Conservation (phyloP, 768 basidiomycete species). For the Leccinum disarticulatum region DNA sequence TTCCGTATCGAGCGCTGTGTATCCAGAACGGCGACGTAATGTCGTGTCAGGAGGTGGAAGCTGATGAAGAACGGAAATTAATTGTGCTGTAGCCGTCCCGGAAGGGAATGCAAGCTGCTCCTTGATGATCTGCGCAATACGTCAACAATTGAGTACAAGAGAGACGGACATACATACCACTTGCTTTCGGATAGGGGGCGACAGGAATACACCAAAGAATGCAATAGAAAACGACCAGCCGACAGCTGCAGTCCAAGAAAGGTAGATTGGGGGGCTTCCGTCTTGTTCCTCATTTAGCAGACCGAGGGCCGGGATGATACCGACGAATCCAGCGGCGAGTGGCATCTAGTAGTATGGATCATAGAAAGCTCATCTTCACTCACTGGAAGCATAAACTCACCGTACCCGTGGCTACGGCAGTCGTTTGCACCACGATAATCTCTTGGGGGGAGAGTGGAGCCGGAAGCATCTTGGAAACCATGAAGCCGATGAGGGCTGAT, state of each 20-base stretch:
- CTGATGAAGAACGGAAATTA: slow-evolving; percentile 87
- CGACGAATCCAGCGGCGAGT: slow-evolving; percentile 84
- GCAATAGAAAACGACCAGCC: slow-evolving; percentile 90
- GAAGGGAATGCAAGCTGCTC: slow-evolving; percentile 94
- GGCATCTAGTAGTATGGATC: slow-evolving; percentile 58
- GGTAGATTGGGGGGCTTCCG: slow-evolving; percentile 69
- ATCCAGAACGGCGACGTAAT: slow-evolving; percentile 56
- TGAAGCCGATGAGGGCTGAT: slow-evolving; percentile 89
- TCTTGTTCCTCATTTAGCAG: slow-evolving; percentile 74
- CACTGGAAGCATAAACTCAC: slow-evolving; percentile 22
- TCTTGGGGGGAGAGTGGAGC: slow-evolving; percentile 84
- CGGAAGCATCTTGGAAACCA: slow-evolving; percentile 74
- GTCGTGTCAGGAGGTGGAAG: slow-evolving; percentile 64
- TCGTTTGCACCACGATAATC: slow-evolving; percentile 92
- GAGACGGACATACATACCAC: slow-evolving; percentile 54
- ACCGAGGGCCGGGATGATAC: slow-evolving; percentile 87
- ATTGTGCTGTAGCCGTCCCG: slow-evolving; percentile 93
- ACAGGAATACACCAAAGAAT: slow-evolving; percentile 98
- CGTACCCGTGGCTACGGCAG: slow-evolving; percentile 90
- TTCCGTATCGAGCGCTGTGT: slow-evolving; percentile 41
- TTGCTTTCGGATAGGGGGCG: slow-evolving; percentile 92
- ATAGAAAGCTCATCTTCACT: background rate
- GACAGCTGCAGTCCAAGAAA: slow-evolving; percentile 72
- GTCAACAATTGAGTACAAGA: slow-evolving; percentile 6
- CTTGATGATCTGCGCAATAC: slow-evolving; percentile 69